These are phyloP conservation scores for Kockiozyma suomiensis DNA, from an alignment of 805 yeast genomes.

Conservation along the genomic window DNA sequence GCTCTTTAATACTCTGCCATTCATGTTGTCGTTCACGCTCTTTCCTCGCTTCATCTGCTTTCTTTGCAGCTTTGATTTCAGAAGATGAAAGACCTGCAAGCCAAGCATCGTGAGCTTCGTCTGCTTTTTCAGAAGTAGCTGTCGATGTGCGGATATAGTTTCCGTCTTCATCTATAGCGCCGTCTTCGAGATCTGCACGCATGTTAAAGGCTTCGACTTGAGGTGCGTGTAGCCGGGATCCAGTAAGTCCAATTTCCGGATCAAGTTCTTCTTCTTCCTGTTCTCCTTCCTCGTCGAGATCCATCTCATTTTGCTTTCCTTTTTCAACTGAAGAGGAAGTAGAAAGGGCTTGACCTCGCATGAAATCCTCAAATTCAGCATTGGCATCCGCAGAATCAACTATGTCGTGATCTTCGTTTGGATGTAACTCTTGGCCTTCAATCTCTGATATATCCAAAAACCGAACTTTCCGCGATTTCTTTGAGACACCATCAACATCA, in stretches of 20 bases:
- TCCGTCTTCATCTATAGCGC: constrained; percentile 62
- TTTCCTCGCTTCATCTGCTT: constrained; percentile 42
- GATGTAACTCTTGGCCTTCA: constrained; percentile 38
- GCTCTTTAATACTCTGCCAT: constrained; percentile 1
- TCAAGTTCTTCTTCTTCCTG: constrained; percentile 25
- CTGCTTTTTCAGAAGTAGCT: constrained; percentile 38
- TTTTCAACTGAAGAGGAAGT: constrained; percentile 30
- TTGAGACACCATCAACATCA: constrained; percentile 37
- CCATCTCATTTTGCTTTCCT: background rate
- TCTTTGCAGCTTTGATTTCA: constrained; percentile 46
- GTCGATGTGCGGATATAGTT: constrained; percentile 53
- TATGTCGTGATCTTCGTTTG: constrained; percentile 8
- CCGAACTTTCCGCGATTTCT: constrained; percentile 33
- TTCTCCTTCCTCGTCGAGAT: constrained; percentile 24
- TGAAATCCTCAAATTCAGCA: constrained; percentile 30
- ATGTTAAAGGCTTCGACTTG: constrained; percentile 67
- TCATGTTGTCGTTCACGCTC: constrained; percentile 24
- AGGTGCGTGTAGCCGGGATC: constrained; percentile 39
- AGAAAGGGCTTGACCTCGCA: constrained; percentile 10
- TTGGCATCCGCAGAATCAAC: constrained; percentile 13
- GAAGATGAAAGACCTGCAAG: constrained; percentile 42
- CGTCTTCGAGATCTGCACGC: constrained; percentile 58
- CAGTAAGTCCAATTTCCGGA: constrained; percentile 28
- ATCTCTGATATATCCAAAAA: constrained; percentile 46
- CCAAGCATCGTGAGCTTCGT: constrained; percentile 48